Percentiles rank a stretch among this genome's conserved stretches.
These are phyloP conservation scores for Pythium insidiosum DNA, from an alignment of 352 stramenopile species.

Conservation along the genomic window DNA sequence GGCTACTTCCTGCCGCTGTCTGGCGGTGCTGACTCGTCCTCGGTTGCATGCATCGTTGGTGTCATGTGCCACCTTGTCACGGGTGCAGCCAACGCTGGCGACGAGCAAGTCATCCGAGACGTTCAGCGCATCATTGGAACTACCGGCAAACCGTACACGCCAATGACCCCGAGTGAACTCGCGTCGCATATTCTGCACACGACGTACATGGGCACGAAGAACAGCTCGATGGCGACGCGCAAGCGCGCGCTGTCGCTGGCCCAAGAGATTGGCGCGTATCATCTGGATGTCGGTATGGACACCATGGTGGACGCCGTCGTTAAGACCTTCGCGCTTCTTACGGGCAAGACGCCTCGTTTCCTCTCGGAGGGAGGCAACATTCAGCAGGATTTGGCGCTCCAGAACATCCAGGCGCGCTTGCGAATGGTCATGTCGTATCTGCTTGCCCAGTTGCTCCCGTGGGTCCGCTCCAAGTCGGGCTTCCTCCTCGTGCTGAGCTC, in stretches of 20 bases:
- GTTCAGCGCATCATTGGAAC: conserved; percentile 81
- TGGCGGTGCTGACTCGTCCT: conserved; percentile 95
- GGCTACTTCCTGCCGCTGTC: conserved; percentile 96
- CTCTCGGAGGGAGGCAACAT: conserved; percentile 83
- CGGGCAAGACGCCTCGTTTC: conserved; percentile 89
- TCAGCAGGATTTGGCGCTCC: conserved; percentile 94
- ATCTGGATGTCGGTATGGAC: conserved; percentile 95
- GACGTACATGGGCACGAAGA: conserved; percentile 97
- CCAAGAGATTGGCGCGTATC: conserved; percentile 92
- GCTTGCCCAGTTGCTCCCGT: conserved; percentile 97
- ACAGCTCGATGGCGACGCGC: conserved; percentile 90
- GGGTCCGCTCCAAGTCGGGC: conserved; percentile 90
- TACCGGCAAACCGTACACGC: conserved; percentile 36
- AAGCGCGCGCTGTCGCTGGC: conserved; percentile 86
- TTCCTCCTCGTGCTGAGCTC: conserved; percentile 98
- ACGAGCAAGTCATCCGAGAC: conserved; percentile 73
- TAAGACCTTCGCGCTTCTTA: conserved; percentile 66
- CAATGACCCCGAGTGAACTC: conserved; percentile 82
- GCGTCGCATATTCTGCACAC: conserved; percentile 93
- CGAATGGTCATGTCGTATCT: conserved; percentile 98
- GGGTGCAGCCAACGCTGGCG: conserved; percentile 72
- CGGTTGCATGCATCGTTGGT: conserved; percentile 94
- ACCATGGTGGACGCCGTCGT: conserved; percentile 88
- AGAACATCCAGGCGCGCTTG: conserved; percentile 98
- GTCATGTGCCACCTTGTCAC: conserved; percentile 96